A percentile compares a stretch with the other conserved stretches of the same genome.
Conservation (phyloP, 176 grass and related monocot genomes). For the Alloteropsis semialata region DNA sequence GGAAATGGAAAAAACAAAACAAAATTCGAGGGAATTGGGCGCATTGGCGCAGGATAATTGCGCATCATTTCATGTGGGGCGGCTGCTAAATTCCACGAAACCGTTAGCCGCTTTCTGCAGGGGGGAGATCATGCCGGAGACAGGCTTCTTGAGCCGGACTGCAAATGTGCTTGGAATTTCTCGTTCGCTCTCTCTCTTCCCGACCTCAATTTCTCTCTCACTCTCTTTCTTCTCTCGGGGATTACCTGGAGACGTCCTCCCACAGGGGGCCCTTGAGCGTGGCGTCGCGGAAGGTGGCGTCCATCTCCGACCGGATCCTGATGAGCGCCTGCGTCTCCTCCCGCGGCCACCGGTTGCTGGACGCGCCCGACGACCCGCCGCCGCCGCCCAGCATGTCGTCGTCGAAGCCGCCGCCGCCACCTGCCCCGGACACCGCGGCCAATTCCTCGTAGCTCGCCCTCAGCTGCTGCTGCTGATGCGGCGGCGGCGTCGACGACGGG, state of each 20-base stretch:
- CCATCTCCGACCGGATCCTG: slow-evolving; percentile 99
- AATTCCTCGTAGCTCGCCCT: slow-evolving; percentile 37
- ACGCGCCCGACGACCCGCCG: slow-evolving; percentile 26
- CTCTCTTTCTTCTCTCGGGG: background rate
- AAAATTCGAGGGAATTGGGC: slow-evolving; percentile 12
- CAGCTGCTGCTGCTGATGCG: background rate
- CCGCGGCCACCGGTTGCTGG: slow-evolving; percentile 84
- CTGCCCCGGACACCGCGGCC: background rate
- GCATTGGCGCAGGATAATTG: slow-evolving; percentile 13
- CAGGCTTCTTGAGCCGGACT: background rate
- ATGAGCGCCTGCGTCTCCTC: slow-evolving; percentile 93
- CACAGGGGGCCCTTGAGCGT: slow-evolving; percentile 91
- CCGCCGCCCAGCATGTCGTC: slow-evolving; percentile 43
- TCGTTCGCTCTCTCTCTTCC: too few relatives aligned
- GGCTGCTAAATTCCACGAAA: slow-evolving; percentile 53
- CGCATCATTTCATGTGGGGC: slow-evolving; percentile 61
- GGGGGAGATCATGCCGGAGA: slow-evolving; percentile 11
- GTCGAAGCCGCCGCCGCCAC: slow-evolving; percentile 22
- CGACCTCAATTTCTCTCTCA: background rate
- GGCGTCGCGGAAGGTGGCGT: slow-evolving; percentile 86
- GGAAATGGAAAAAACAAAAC: background rate
- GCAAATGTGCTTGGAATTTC: slow-evolving; percentile 21
- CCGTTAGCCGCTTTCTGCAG: slow-evolving; percentile 37
- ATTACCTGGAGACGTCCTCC: slow-evolving; percentile 89
- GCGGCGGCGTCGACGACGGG: background rate